Conservation (phyloP, 345 rosid genomes). For the Iberis pinnata region DNA sequence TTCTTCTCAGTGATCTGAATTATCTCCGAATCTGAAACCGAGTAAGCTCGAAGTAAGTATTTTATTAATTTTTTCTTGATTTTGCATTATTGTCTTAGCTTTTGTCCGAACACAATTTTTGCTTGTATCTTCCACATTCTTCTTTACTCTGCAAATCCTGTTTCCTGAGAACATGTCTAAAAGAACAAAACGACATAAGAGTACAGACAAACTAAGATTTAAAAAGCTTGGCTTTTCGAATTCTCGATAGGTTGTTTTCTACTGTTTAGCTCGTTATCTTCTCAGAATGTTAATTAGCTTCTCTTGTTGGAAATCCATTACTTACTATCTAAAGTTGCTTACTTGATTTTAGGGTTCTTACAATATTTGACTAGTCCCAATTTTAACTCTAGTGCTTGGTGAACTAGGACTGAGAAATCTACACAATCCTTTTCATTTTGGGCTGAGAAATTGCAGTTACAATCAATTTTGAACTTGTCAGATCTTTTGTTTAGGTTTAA, state of each 20-base stretch:
- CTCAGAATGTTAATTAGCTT: constrained; percentile 2
- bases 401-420: too few relatives aligned
- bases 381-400: neutral
- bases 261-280: constrained; percentile 16
- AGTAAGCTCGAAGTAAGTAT: constrained; percentile 24
- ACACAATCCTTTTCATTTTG: too few relatives aligned
- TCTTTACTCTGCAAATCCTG: constrained; percentile 19
- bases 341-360: constrained; percentile 30
- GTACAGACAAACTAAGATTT: neutral
- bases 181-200: constrained; percentile 15
- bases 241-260: constrained; percentile 22
- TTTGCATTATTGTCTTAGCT: constrained; percentile 20
- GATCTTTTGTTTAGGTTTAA: too few relatives aligned
- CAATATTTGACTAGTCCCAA: constrained; percentile 14
- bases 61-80: constrained; percentile 14
- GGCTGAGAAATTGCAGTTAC: too few relatives aligned
- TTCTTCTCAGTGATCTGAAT: neutral
- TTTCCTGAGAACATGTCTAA: neutral
- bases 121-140: constrained; percentile 23
- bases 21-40: neutral
- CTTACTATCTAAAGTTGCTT: constrained; percentile 2
- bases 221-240: constrained; percentile 28
- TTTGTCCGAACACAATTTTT: constrained; percentile 9
- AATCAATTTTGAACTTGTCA: too few relatives aligned
- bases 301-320: constrained; percentile 1